Conservation (phyloP, 192 early-diverging fungal genomes). For the Coemansia sp. region DNA sequence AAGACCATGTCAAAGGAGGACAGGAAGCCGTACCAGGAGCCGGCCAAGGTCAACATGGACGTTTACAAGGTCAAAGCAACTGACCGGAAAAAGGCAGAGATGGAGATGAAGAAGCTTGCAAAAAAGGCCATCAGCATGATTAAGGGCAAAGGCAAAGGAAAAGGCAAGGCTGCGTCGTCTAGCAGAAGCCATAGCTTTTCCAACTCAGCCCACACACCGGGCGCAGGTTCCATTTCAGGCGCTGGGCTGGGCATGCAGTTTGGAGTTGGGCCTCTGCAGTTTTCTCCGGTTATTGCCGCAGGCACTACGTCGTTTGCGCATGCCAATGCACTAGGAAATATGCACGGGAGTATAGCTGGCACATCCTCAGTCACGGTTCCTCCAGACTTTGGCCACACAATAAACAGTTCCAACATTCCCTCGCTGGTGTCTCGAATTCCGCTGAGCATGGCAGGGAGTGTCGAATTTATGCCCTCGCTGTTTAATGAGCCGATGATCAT, state of each 20-base stretch:
- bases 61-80: neutral
- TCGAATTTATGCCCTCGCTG: conserved; percentile 8
- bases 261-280: neutral
- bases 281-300: neutral
- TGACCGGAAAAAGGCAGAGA: neutral
- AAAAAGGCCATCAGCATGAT: neutral
- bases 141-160: neutral
- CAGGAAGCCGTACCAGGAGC: neutral
- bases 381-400: conserved; percentile 6
- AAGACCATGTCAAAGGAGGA: neutral
- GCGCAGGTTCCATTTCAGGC: neutral
- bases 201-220: neutral
- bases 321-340: neutral
- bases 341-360: neutral
- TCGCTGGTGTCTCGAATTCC: conserved; percentile 14
- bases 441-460: conserved; percentile 2
- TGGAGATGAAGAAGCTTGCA: neutral
- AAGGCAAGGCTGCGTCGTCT: neutral
- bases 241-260: neutral
- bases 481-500: conserved; percentile 26
- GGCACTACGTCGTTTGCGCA: neutral
- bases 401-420: conserved; percentile 1
- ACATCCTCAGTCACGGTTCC: conserved; percentile 1
- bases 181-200: neutral
- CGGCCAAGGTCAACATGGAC: neutral